Evolutionary conservation across 306 rosid genomes (phyloP).

Genomic region (Dalbergia cochinchinensis): DNA sequence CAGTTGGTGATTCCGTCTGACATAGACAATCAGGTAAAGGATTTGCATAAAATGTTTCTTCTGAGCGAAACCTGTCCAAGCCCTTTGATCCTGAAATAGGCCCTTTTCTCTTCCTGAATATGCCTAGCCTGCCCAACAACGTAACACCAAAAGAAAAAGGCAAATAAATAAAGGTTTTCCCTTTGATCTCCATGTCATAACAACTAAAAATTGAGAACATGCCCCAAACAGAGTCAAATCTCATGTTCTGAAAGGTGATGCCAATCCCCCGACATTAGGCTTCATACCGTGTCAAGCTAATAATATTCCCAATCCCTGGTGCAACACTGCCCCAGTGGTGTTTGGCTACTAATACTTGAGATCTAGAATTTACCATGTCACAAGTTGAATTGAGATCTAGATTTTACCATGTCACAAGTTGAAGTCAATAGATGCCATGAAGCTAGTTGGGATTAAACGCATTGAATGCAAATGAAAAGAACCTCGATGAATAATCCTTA

Average conservation of each 20-base stretch:
- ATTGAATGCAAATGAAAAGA: slow-evolving; percentile 9
- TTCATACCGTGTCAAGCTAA: neutral
- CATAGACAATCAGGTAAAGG: slow-evolving; percentile 94
- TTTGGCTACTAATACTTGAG: neutral
- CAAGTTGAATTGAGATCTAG: neutral
- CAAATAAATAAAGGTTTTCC: slow-evolving; percentile 4
- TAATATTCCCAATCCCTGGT: neutral
- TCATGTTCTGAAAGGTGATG: neutral
- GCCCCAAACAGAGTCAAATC: neutral
- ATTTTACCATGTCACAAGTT: neutral
- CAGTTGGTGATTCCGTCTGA: slow-evolving; percentile 54
- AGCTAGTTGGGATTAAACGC: neutral
- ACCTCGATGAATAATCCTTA: neutral
- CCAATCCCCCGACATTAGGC: neutral
- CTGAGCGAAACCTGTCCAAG: slow-evolving; percentile 87
- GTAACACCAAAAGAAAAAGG: neutral
- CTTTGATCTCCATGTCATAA: neutral
- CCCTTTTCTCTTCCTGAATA: slow-evolving; percentile 88
- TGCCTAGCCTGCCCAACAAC: slow-evolving; percentile 72
- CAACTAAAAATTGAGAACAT: slow-evolving; percentile 21
- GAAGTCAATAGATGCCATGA: slow-evolving; percentile 1
- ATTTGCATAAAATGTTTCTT: slow-evolving; percentile 89
- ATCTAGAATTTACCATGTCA: neutral
- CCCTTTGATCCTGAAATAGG: slow-evolving; percentile 92
- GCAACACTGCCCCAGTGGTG: neutral